Evolutionary conservation across 2,329 filamentous ascomycete species (phyloP), one percentile per base, ranked within the genome.

Genomic region (Colletotrichum liriopes): DNA sequence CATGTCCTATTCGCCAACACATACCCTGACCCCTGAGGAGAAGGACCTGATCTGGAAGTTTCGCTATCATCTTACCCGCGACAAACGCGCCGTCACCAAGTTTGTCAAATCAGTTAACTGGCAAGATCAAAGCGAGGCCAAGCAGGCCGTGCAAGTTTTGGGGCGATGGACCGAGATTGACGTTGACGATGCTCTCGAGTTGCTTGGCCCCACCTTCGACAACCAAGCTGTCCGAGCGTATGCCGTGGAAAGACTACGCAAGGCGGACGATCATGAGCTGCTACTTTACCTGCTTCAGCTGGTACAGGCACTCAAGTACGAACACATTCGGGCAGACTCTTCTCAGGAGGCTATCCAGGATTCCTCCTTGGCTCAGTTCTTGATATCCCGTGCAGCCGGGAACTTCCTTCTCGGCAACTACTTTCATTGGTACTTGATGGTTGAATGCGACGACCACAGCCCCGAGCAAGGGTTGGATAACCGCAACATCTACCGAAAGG

Each of bases 31-130:
- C 1, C 90, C 94, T 0, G 95, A 98, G 80, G 96, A 99, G 81
- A 97, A 97, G 79, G 96, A 99, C 81, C 87, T 98, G 63, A 91
- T 99, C 26, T 99, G 97, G 97, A 96, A 97, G 77, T 99, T 98
- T 84, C 90, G 96, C 71, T 97, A 98, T 81, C 96, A 98, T 81
- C 84, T 99, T 29, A 96, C 95, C 1, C 89, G 95, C 69, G 95
- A 99, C 80, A 99, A 99, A 82, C 88, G 93, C 77, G 93, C 96
- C 2, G 86, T 98, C 70, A 99, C 96, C 43, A 99, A 99, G 78
- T 97, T 99, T 77, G 94, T 98, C 80, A 99, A 98, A 81, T 98
- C 96, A 0, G 96, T 98, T 49, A 95, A 97, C 76, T 99, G 96
- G 96, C 91, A 90, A 61, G 96, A 98, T 80, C 89, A 90, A 58